These are phyloP conservation scores for Candida ovalis DNA, from an alignment of 805 yeast genomes.

Conservation along the genomic window DNA sequence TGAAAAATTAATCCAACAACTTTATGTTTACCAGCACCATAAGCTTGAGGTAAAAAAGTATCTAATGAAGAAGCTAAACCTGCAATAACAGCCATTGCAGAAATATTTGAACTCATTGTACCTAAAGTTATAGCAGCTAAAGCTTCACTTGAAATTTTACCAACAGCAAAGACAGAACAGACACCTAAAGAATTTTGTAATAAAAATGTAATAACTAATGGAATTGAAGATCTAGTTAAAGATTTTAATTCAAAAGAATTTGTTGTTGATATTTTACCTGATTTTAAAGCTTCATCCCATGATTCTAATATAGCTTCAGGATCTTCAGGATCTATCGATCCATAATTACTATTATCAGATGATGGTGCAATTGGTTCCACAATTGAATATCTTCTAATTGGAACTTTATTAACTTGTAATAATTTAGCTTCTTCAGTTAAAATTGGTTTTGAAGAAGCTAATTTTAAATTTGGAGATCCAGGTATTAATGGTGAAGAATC, in stretches of 20 bases:
- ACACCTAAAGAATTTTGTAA: slow-evolving; percentile 71
- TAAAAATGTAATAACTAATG: slow-evolving; percentile 62
- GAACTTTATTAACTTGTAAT: slow-evolving; percentile 24
- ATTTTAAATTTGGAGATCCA: background rate
- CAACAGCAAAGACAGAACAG: slow-evolving; percentile 75
- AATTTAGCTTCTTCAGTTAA: slow-evolving; percentile 29
- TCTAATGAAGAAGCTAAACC: slow-evolving; percentile 79
- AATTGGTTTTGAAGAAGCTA: slow-evolving; percentile 6
- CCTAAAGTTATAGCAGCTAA: slow-evolving; percentile 74
- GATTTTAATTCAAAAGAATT: slow-evolving; percentile 36
- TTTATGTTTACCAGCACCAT: slow-evolving; percentile 61
- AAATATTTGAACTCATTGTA: slow-evolving; percentile 74
- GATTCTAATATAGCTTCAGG: slow-evolving; percentile 26
- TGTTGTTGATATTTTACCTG: slow-evolving; percentile 42
- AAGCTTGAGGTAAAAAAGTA: slow-evolving; percentile 76
- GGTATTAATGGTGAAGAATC: background rate
- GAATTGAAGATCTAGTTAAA: slow-evolving; percentile 43
- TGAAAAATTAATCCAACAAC: slow-evolving; percentile 66
- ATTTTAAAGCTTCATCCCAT: slow-evolving; percentile 32
- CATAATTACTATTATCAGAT: background rate
- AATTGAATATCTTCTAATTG: slow-evolving; percentile 20
- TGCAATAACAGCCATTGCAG: slow-evolving; percentile 70
- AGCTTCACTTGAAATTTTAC: slow-evolving; percentile 65
- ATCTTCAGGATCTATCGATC: slow-evolving; percentile 9
- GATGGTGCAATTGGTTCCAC: background rate